phyloP scores from a whole-genome alignment of 1,284 basidiomycete species.

The Apiotrichum sp. region DNA sequence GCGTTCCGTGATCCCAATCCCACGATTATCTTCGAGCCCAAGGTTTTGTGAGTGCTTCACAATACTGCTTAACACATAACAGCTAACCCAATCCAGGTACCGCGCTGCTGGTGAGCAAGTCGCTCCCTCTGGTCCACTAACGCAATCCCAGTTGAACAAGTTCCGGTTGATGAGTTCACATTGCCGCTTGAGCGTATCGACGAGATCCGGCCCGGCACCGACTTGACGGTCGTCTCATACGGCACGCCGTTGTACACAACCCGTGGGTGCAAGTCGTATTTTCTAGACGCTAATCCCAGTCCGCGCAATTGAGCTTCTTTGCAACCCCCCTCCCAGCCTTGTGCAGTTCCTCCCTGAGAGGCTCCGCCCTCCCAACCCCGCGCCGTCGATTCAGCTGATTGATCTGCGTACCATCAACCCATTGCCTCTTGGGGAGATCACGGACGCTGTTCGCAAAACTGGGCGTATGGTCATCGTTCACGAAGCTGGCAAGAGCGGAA shows the following conservation, averaged over 20 bases:
- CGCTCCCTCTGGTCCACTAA: conserved; percentile 1
- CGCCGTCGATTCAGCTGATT: conserved; percentile 66
- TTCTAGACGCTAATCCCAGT: conserved; percentile 18
- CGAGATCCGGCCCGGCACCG: conserved; percentile 63
- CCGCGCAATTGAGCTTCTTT: conserved; percentile 38
- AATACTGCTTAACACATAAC: not conserved
- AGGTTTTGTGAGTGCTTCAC: conserved; percentile 47
- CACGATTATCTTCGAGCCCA: conserved; percentile 91
- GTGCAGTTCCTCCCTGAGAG: conserved; percentile 62
- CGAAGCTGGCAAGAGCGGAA: conserved; percentile 76
- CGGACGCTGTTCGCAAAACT: conserved; percentile 74
- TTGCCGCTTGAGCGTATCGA: conserved; percentile 77
- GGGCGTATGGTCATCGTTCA: conserved; percentile 83
- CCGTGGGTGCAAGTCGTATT: conserved; percentile 53
- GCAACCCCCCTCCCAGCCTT: conserved; percentile 59
- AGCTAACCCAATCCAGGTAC: conserved; percentile 16
- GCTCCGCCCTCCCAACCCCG: conserved; percentile 58
- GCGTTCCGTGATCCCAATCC: conserved; percentile 89
- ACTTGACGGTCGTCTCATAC: conserved; percentile 83
- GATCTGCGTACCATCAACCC: conserved; percentile 85
- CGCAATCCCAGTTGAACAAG: conserved; percentile 66
- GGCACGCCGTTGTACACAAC: conserved; percentile 88
- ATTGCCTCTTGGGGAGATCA: conserved; percentile 74
- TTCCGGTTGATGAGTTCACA: conserved; percentile 78
- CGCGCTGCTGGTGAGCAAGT: conserved; percentile 29